phyloP scores from a whole-genome alignment of 2,329 filamentous ascomycete genomes.

The Nigrograna mackinnonii region DNA sequence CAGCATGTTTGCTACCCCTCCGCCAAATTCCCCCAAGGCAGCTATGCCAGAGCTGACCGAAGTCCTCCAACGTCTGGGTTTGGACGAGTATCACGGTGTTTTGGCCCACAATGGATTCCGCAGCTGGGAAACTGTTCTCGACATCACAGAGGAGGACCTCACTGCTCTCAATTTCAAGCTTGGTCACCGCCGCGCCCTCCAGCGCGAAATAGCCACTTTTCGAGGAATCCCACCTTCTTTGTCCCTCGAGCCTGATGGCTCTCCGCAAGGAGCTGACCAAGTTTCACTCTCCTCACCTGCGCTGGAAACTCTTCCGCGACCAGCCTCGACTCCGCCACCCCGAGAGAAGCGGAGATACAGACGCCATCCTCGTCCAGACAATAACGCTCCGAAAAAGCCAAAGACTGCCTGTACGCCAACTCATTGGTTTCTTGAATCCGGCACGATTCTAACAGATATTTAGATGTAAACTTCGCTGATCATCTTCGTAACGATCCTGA shows the following conservation, averaged over 20 bases:
- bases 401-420: slow-evolving; percentile 41
- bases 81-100: slow-evolving; percentile 28
- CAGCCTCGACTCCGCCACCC: slow-evolving; percentile 16
- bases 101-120: slow-evolving; percentile 41
- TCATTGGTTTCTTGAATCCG: not conserved
- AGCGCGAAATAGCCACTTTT: slow-evolving; percentile 44
- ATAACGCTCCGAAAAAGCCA: slow-evolving; percentile 43
- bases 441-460: slow-evolving; percentile 9
- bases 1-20: too few species aligned
- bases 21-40: too few species aligned
- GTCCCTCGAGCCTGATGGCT: slow-evolving; percentile 26
- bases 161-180: slow-evolving; percentile 42
- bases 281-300: slow-evolving; percentile 31
- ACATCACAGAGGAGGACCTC: slow-evolving; percentile 45
- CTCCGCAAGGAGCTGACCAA: slow-evolving; percentile 18
- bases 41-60: slow-evolving; percentile 21
- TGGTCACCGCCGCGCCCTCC: slow-evolving; percentile 41
- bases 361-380: slow-evolving; percentile 40
- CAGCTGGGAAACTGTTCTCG: slow-evolving; percentile 41
- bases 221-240: slow-evolving; percentile 31
- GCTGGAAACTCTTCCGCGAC: slow-evolving; percentile 28
- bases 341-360: slow-evolving; percentile 42
- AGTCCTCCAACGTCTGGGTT: slow-evolving; percentile 34
- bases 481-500: slow-evolving; percentile 39
- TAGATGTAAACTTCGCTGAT: slow-evolving; percentile 47